These are phyloP conservation scores for Adansonia grandidieri DNA, from an alignment of 441 rosid species.

Conservation along the genomic window DNA sequence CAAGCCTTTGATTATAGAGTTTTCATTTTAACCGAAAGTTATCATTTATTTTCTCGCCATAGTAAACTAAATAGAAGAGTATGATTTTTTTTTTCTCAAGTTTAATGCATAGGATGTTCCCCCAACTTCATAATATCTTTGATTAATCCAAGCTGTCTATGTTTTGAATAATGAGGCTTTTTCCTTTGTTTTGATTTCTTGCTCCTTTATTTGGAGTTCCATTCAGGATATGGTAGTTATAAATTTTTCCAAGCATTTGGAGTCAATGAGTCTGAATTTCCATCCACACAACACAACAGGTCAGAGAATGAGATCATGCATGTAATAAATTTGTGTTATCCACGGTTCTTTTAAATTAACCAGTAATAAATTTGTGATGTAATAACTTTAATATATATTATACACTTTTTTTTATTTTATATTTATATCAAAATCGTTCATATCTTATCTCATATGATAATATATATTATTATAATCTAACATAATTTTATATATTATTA, in stretches of 20 bases:
- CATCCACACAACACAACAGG: neutral
- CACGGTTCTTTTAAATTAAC: neutral
- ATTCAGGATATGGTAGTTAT: neutral
- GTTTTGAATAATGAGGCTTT: neutral
- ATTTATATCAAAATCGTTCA: no score
- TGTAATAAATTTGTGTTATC: neutral
- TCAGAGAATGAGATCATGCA: neutral
- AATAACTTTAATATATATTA: no score
- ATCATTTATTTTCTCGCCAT: neutral
- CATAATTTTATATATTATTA: no score
- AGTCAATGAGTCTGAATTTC: neutral
- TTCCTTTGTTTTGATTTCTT: neutral
- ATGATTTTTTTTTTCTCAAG: no score
- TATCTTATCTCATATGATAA: no score
- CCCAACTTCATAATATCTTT: neutral
- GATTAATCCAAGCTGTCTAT: neutral
- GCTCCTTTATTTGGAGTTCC: neutral
- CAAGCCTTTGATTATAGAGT: neutral
- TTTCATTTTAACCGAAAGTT: neutral
- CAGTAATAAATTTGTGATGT: no score
- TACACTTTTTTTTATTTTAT: no score
- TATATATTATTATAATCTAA: no score
- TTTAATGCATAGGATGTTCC: no score
- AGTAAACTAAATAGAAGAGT: neutral
- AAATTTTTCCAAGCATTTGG: neutral